A percentile compares a stretch with the other conserved stretches of the same genome.
These are phyloP conservation scores for Barnettozyma sucrosica DNA, from an alignment of 805 yeast species.

Conservation along the genomic window DNA sequence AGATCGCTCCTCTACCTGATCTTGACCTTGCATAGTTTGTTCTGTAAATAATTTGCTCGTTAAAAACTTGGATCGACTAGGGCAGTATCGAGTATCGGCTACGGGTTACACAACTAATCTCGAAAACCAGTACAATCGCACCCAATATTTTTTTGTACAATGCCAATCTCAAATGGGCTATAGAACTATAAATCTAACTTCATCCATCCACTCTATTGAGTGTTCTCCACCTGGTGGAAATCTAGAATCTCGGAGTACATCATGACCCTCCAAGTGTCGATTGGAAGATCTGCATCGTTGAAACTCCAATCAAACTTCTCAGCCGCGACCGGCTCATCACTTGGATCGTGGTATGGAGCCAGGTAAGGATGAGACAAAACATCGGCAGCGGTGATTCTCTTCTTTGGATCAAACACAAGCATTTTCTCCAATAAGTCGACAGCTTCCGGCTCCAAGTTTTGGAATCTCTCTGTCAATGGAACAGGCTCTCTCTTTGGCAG, in stretches of 20 bases:
- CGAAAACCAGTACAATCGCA: background rate
- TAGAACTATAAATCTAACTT: background rate
- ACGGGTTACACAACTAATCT: too few species aligned
- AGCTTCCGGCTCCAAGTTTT: conserved; percentile 75
- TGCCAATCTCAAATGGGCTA: background rate
- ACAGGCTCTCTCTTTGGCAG: conserved; percentile 91
- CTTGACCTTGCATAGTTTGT: background rate
- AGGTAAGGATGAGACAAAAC: conserved; percentile 87
- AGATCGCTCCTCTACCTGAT: too few species aligned
- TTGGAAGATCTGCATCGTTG: conserved; percentile 95
- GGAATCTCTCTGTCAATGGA: conserved; percentile 77
- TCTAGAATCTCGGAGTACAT: conserved; percentile 96
- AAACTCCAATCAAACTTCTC: conserved; percentile 96
- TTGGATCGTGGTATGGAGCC: conserved; percentile 94
- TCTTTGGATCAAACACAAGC: conserved; percentile 93
- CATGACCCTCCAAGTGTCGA: conserved; percentile 98
- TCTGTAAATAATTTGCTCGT: background rate
- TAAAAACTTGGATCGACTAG: too few species aligned
- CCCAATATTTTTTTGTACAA: background rate
- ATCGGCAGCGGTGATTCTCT: conserved; percentile 87
- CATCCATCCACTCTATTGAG: background rate
- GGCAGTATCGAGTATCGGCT: too few species aligned
- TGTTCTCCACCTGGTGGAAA: conserved; percentile 70
- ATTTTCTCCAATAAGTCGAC: conserved; percentile 81
- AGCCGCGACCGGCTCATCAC: conserved; percentile 93